These are phyloP conservation scores for Kluyveromyces wickerhamii DNA, from an alignment of 805 yeast genomes.

Conservation along the genomic window DNA sequence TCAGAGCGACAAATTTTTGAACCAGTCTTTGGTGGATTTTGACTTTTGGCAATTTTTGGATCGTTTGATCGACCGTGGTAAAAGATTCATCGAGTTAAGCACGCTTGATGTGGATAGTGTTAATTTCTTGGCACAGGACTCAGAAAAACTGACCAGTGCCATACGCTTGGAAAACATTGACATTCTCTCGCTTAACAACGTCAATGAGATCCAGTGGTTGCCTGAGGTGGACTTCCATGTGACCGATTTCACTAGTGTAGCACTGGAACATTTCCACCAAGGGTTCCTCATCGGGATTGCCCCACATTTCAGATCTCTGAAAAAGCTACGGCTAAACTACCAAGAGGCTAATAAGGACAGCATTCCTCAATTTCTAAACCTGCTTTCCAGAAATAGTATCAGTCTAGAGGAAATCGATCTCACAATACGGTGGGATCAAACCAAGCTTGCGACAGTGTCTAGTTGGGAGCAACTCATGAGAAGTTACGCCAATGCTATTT, in stretches of 20 bases:
- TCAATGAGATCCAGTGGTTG: constrained; percentile 31
- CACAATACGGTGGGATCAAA: constrained; percentile 34
- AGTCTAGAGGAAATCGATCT: constrained; percentile 33
- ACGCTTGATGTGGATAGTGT: constrained; percentile 7
- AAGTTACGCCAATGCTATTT: constrained; percentile 14
- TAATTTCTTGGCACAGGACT: constrained; percentile 6
- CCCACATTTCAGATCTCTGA: constrained; percentile 22
- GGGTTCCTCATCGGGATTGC: constrained; percentile 26
- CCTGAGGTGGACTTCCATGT: constrained; percentile 12
- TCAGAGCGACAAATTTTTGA: constrained; percentile 6
- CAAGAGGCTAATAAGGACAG: constrained; percentile 37
- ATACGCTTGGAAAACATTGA: constrained; percentile 13
- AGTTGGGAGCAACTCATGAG: constrained; percentile 19
- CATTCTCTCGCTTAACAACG: constrained; percentile 28
- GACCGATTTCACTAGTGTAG: constrained; percentile 9
- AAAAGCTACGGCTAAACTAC: constrained; percentile 32
- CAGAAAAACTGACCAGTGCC: background rate
- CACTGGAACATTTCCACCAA: constrained; percentile 9
- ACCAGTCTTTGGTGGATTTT: constrained; percentile 4
- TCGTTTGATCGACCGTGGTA: background rate
- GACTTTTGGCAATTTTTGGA: constrained; percentile 9
- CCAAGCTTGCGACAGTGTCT: constrained; percentile 20
- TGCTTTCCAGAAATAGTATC: constrained; percentile 11
- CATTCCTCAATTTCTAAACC: constrained; percentile 30
- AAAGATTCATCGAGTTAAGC: constrained; percentile 1